phyloP scores from a whole-genome alignment of 192 early-diverging fungal species.

The Umbelopsis isabellina region DNA sequence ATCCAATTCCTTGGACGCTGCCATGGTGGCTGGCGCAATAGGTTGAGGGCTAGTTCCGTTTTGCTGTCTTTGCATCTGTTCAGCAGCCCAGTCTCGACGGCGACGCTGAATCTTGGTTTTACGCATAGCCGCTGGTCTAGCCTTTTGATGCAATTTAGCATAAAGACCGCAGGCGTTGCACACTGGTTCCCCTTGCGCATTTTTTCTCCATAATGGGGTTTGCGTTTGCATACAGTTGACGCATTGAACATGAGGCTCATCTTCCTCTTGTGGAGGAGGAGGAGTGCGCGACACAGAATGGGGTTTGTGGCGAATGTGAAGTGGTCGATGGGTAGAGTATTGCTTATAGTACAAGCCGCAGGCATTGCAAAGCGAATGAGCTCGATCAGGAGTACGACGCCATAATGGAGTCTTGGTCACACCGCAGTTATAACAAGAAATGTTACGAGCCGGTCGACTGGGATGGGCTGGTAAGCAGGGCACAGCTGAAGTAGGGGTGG shows the following conservation, averaged over 20 bases:
- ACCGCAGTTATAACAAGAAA: conserved; percentile 69
- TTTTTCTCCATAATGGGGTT: conserved; percentile 81
- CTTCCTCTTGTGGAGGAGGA: conserved; percentile 21
- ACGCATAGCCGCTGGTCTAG: conserved; percentile 85
- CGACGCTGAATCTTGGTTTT: conserved; percentile 64
- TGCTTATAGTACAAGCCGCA: conserved; percentile 96
- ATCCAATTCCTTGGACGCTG: conserved; percentile 19
- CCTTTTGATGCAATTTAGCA: conserved; percentile 89
- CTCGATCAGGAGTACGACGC: conserved; percentile 77
- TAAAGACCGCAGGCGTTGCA: conserved; percentile 89
- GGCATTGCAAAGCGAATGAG: conserved; percentile 90
- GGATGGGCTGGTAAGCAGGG: background rate
- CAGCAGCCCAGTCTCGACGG: conserved; percentile 53
- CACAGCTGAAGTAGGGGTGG: background rate
- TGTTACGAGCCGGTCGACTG: conserved; percentile 26
- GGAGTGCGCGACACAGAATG: conserved; percentile 16
- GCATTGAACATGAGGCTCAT: conserved; percentile 38
- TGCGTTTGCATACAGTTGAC: conserved; percentile 73
- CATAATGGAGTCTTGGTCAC: conserved; percentile 90
- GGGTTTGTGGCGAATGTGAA: conserved; percentile 41
- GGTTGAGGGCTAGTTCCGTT: background rate
- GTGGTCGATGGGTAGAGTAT: conserved; percentile 81
- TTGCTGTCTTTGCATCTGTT: conserved; percentile 17
- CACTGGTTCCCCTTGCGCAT: conserved; percentile 71
- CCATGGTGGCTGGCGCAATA: background rate